Evolutionary conservation across 2,329 filamentous ascomycete genomes (phyloP), one percentile per base, ranked within the genome.

Genomic region (Botrytis deweyae): DNA sequence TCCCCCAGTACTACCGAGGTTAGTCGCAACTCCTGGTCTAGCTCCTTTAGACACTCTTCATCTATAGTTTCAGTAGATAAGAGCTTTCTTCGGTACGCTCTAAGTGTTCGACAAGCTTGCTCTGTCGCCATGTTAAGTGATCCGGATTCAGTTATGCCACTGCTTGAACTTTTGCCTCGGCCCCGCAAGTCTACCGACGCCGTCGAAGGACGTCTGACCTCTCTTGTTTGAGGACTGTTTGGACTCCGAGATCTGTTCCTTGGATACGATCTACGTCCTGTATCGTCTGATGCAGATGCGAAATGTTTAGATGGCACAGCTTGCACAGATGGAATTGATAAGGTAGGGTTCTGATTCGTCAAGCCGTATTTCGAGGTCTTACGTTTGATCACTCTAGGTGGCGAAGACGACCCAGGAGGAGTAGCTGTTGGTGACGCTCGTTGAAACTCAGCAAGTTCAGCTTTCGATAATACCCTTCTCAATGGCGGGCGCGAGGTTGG

Each of bases 391-490:
- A 85, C 83, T 73, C 89, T 84, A 2, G 88, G 86, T 0, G 89
- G 89, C 1, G 88, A 90, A 38, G 84, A 85, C 63, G 87, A 85
- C 5, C 87, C 87, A 12, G 82, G 77, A 49, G 79, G 77, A 14
- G 79, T 80, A 44, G 79, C 80, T 14, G 79, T 68, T 14, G 84
- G 81, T 81, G 85, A 84, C 6, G 87, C 84, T 7, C 88, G 84
- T 76, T 90, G 88, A 75, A 97, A 95, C 75, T 95, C 93, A 14
- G 94, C 92, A 59, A 98, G 85, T 79, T 98, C 95, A 0, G 92
- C 91, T 78, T 93, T 94, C 2, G 95, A 97, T 46, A 98, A 86
- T 14, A 99, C 92, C 72, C 93, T 92, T 71, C 96, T 88, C 49
- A 98, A 84, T 6, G 95, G 95, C 52, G 92, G 93, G 63, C 90